Evolutionary conservation across 495 filamentous ascomycete genomes (phyloP), one percentile per base, ranked within the genome.

Genomic region (Tuber melanosporum): DNA sequence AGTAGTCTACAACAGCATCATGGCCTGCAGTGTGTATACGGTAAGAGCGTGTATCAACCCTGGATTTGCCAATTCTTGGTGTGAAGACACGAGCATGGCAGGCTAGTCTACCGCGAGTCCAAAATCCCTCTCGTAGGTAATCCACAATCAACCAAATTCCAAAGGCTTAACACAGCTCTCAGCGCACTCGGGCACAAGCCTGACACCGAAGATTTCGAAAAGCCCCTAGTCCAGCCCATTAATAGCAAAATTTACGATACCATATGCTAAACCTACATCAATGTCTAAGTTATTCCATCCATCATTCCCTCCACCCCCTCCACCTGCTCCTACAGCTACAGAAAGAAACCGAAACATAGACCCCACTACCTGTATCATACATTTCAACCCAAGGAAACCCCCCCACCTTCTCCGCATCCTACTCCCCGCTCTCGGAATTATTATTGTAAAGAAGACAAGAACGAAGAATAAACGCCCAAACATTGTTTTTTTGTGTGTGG

Each of bases 401-500:
- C 22, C 7, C 26, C 22, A 1, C 57, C 7, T 26, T 22, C 26
- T 17, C 57, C 26, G 3, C 57, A 5, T 17, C 57, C 57, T 36
- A 6, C 26, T 19, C 6, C 57, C 5, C 32, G 14, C 57, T 66
- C 15, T 19, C 57, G 9, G 14, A 36, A 66, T 66, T 66, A 66
- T 66, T 66, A 66, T 9, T 62, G n/a, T 62, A 32, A 62, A 62
- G 9, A 62, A 62, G 6, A 66, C 26, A 66, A 36, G 15, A 66
- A 66, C 32, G 26, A 36, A 66, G 57, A 36, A 36, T 36, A 36
- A 66, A 66, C 57, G 57, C 57, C 57, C 57, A 66, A 66, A 66
- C 57, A 66, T 66, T 66, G 14, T 66, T 32, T 66, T 66, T 66
- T 66, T 66, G 14, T 15, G 57, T 66, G 57, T 66, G 57, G 57